These are phyloP conservation scores for Penicillium bovifimosum DNA, from an alignment of 495 filamentous ascomycete species.

Conservation along the genomic window DNA sequence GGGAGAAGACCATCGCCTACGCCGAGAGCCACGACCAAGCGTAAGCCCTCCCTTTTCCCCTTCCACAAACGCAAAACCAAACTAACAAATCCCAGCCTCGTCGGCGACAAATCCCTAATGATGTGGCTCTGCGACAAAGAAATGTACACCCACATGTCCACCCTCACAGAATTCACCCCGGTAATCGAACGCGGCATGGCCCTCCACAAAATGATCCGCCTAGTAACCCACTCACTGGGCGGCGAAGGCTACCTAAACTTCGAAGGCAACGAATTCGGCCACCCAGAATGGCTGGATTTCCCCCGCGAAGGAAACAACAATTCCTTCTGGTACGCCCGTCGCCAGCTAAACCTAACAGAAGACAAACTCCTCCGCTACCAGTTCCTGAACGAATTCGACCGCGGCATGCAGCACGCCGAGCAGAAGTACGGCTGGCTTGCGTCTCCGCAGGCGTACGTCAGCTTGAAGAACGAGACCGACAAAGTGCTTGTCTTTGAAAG, in stretches of 20 bases:
- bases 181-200: slow-evolving; percentile 87
- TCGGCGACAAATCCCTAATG: slow-evolving; percentile 92
- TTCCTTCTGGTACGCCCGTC: slow-evolving; percentile 93
- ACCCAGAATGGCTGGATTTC: slow-evolving; percentile 99
- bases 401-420: slow-evolving; percentile 80
- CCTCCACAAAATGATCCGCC: slow-evolving; percentile 94
- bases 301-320: slow-evolving; percentile 91
- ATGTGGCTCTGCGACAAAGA: slow-evolving; percentile 98
- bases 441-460: slow-evolving; percentile 79
- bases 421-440: slow-evolving; percentile 91
- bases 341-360: slow-evolving; percentile 89
- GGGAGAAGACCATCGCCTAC: slow-evolving; percentile 98
- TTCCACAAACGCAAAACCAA: neutral
- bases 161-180: slow-evolving; percentile 73
- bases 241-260: slow-evolving; percentile 98
- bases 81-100: slow-evolving; percentile 59
- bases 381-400: slow-evolving; percentile 93
- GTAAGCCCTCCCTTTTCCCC: slow-evolving; percentile 50
- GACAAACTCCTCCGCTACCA: slow-evolving; percentile 81
- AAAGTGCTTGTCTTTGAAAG: slow-evolving; percentile 97
- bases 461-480: slow-evolving; percentile 87
- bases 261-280: slow-evolving; percentile 97
- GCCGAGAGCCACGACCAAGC: slow-evolving; percentile 97
- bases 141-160: slow-evolving; percentile 97
- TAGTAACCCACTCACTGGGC: slow-evolving; percentile 89